Evolutionary conservation across 441 rosid species (phyloP).

Genomic region (Croton setiger): DNA sequence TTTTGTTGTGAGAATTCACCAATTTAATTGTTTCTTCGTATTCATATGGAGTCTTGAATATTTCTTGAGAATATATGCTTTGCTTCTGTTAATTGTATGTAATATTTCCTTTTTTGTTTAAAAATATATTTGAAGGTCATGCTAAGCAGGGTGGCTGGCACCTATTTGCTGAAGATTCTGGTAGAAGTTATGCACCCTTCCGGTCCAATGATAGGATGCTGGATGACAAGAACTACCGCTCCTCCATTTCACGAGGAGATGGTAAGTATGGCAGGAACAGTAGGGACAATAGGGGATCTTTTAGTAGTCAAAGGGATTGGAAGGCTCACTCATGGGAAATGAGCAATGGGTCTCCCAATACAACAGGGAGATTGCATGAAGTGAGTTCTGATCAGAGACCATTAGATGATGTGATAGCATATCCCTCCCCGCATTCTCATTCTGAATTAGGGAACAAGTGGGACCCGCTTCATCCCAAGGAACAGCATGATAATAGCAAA

Average conservation of each 20-base stretch:
- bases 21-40: background rate
- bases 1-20: background rate
- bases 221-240: slow-evolving; percentile 57
- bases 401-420: slow-evolving; percentile 50
- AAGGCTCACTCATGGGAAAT: slow-evolving; percentile 67
- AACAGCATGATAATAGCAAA: slow-evolving; percentile 48
- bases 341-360: slow-evolving; percentile 56
- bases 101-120: slow-evolving; percentile 26
- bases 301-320: slow-evolving; percentile 67
- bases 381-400: slow-evolving; percentile 52
- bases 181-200: slow-evolving; percentile 54
- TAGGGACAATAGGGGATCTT: slow-evolving; percentile 66
- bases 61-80: slow-evolving; percentile 11
- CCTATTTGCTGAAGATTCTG: slow-evolving; percentile 63
- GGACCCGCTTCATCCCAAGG: slow-evolving; percentile 46
- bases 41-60: background rate
- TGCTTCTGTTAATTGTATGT: slow-evolving; percentile 27
- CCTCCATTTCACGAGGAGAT: slow-evolving; percentile 56
- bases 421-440: slow-evolving; percentile 37
- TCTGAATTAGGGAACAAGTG: slow-evolving; percentile 48
- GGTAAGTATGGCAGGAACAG: slow-evolving; percentile 63
- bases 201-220: slow-evolving; percentile 57
- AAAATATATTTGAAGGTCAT: slow-evolving; percentile 69
- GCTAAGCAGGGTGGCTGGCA: slow-evolving; percentile 92
- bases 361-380: slow-evolving; percentile 44